Evolutionary conservation across 2,329 filamentous ascomycete genomes (phyloP).

Genomic region (Phaeosphaeriaceae sp.): DNA sequence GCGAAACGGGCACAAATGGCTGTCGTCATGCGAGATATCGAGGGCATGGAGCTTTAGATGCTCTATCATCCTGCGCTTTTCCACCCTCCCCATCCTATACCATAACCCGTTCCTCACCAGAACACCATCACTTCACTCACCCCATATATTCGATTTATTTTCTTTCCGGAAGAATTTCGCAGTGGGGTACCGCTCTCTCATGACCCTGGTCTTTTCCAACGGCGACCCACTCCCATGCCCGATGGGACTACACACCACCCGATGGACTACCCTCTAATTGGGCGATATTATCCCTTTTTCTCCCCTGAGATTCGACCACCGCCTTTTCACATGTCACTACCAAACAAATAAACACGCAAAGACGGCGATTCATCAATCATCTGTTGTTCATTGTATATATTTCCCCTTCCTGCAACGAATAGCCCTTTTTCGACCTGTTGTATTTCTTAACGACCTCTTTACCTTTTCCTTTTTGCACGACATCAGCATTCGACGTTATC

Average conservation of each 20-base stretch:
- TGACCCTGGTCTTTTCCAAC: not conserved
- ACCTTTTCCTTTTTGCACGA: too few relatives aligned
- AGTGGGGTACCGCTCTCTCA: not conserved
- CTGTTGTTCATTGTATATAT: not conserved
- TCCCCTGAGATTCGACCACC: too few relatives aligned
- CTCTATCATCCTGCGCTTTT: not conserved
- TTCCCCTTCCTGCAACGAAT: not conserved
- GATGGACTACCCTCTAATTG: too few relatives aligned
- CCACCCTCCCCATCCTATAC: not conserved
- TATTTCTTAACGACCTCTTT: too few relatives aligned
- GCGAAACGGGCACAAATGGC: constrained; percentile 93
- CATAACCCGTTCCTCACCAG: too few relatives aligned
- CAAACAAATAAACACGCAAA: too few relatives aligned
- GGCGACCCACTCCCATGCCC: not conserved
- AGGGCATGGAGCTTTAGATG: constrained; percentile 66
- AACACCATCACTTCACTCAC: not conserved
- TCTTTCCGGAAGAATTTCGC: constrained; percentile 1
- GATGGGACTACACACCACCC: too few relatives aligned
- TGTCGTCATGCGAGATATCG: constrained; percentile 84
- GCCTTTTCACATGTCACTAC: too few relatives aligned
- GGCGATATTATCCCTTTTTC: too few relatives aligned
- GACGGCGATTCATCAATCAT: too few relatives aligned
- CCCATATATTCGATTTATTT: not conserved
- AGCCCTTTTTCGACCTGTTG: too few relatives aligned
- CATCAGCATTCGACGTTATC: too few relatives aligned